phyloP scores from a whole-genome alignment of 169 alveolate genomes.

The Plasmodium adleri region DNA sequence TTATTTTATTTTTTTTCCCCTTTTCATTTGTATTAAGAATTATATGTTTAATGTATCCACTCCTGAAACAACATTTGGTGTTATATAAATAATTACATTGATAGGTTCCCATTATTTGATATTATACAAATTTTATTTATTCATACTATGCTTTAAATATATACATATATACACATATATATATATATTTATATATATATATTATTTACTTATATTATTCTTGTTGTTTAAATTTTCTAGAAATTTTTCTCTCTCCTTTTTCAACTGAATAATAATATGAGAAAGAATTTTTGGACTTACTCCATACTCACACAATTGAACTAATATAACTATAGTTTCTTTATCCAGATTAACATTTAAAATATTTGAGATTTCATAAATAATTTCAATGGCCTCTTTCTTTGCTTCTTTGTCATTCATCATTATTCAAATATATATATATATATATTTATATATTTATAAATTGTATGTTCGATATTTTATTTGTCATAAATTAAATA shows the following conservation, averaged over 20 bases:
- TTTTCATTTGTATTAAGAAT: no score
- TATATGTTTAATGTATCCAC: no score
- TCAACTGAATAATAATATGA: conserved; percentile 79
- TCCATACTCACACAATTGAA: conserved; percentile 81
- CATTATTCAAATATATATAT: neutral
- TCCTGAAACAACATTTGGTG: no score
- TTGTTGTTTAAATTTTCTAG: conserved; percentile 34
- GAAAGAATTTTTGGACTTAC: conserved; percentile 82
- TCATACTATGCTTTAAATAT: neutral
- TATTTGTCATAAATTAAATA: no score
- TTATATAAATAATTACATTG: no score
- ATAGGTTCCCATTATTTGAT: no score
- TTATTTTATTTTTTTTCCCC: no score
- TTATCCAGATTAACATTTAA: conserved; percentile 83
- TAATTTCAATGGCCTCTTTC: conserved; percentile 80
- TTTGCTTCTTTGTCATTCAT: conserved; percentile 77
- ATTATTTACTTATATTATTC: conserved; percentile 23
- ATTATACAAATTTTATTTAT: no score
- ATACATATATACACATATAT: neutral
- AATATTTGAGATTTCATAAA: conserved; percentile 79
- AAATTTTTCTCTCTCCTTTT: conserved; percentile 73
- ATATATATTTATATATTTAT: neutral
- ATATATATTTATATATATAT: no score
- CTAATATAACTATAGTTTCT: conserved; percentile 78
- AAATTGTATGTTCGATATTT: no score